A percentile compares a stretch with the other conserved stretches of the same genome.
phyloP scores from a whole-genome alignment of 306 rosid species.

The Malus sylvestris region DNA sequence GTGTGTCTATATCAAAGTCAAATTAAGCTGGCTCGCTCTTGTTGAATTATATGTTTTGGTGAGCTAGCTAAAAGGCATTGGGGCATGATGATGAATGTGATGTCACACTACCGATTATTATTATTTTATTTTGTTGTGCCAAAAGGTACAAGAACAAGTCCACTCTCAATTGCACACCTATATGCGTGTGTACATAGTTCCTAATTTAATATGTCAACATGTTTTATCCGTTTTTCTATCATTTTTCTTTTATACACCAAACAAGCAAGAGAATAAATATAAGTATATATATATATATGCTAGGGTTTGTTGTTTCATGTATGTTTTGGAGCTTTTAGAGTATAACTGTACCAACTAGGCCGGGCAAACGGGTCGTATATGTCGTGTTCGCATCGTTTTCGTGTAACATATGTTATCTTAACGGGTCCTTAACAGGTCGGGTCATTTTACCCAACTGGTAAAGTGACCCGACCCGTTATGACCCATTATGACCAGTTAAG shows the following conservation, averaged over 20 bases:
- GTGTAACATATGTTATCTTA: no score
- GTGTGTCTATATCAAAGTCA: not conserved
- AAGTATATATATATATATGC: not conserved
- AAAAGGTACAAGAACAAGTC: not conserved
- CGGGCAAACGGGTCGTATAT: no score
- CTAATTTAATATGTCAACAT: not conserved
- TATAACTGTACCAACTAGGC: not conserved
- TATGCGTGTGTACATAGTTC: no score
- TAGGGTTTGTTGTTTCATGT: not conserved
- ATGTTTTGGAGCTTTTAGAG: not conserved
- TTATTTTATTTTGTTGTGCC: not conserved
- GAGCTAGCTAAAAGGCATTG: not conserved
- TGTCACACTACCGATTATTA: not conserved
- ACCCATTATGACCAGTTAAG: no score
- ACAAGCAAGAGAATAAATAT: not conserved
- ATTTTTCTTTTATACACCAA: not conserved
- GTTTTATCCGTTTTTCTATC: not conserved
- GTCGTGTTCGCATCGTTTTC: no score
- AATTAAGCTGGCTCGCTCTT: slow-evolving; percentile 8
- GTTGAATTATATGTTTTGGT: slow-evolving; percentile 1
- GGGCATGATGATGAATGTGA: not conserved
- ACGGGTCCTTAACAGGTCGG: no score
- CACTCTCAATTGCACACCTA: no score
- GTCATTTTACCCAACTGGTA: no score
- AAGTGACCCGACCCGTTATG: no score